A percentile compares a stretch with the other conserved stretches of the same genome.
Evolutionary conservation across 164 flowering plant species (phyloP).

Genomic region (Malania oleifera): DNA sequence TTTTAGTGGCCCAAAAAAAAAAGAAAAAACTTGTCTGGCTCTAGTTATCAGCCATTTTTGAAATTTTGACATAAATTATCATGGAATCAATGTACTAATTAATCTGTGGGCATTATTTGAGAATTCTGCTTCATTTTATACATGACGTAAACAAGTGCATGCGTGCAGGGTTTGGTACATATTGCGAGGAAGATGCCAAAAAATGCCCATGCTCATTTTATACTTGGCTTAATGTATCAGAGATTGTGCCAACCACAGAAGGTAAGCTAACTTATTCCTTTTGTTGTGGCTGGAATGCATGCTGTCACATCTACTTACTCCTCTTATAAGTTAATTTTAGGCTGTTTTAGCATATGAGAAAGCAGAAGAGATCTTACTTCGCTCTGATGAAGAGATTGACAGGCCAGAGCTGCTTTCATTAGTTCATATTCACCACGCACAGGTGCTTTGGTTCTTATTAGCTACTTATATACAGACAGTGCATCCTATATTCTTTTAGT

Average conservation of each 20-base stretch:
- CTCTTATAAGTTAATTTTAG: constrained; percentile 24
- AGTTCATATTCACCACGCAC: constrained; percentile 93
- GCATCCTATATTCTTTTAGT: not conserved
- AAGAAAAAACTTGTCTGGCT: too few relatives aligned
- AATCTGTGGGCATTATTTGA: not conserved
- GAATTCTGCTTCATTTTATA: not conserved
- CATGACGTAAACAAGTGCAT: not conserved
- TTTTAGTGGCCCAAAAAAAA: too few relatives aligned
- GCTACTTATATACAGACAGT: too few relatives aligned
- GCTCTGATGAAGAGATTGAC: constrained; percentile 66
- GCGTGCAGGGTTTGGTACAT: constrained; percentile 72
- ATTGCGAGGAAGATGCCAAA: constrained; percentile 93
- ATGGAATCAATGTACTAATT: too few relatives aligned
- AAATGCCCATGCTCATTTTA: constrained; percentile 92
- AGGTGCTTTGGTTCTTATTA: constrained; percentile 39
- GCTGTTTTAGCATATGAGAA: constrained; percentile 81
- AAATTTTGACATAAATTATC: too few relatives aligned
- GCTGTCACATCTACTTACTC: not conserved
- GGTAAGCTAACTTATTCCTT: constrained; percentile 29
- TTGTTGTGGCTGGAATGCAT: constrained; percentile 2
- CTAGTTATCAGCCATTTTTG: too few relatives aligned
- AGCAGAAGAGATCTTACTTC: constrained; percentile 73
- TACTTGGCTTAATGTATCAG: constrained; percentile 91
- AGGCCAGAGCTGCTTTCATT: constrained; percentile 81
- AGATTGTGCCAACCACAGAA: constrained; percentile 83